Conservation (phyloP, 352 stramenopile species). For the Plasmopara viticola region DNA sequence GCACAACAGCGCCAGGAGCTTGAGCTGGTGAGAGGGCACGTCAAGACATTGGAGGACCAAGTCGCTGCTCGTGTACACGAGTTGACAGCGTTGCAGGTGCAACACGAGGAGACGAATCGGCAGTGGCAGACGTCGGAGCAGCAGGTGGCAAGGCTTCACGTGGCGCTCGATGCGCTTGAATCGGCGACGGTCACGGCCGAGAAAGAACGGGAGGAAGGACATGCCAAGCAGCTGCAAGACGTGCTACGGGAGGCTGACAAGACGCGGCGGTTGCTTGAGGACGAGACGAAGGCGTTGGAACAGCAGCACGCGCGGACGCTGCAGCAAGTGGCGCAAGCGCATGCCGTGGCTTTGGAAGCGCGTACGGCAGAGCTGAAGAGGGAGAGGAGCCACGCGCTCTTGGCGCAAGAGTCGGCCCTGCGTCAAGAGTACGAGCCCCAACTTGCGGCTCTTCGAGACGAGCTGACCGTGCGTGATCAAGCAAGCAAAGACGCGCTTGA, state of each 20-base stretch:
- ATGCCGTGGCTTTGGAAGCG: slow-evolving; percentile 12
- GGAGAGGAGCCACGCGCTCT: slow-evolving; percentile 15
- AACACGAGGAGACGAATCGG: slow-evolving; percentile 12
- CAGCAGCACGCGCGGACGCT: slow-evolving; percentile 14
- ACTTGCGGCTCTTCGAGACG: slow-evolving; percentile 13
- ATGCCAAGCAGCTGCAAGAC: slow-evolving; percentile 34
- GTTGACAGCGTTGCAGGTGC: slow-evolving; percentile 13
- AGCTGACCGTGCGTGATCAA: slow-evolving; percentile 13
- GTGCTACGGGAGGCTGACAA: slow-evolving; percentile 26
- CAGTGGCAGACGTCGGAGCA: slow-evolving; percentile 24
- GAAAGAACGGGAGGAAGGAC: slow-evolving; percentile 38
- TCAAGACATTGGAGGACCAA: slow-evolving; percentile 20
- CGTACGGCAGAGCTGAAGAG: slow-evolving; percentile 12
- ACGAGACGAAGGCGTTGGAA: slow-evolving; percentile 20
- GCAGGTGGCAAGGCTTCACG: slow-evolving; percentile 20
- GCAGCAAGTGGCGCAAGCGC: slow-evolving; percentile 16
- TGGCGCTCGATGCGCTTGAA: slow-evolving; percentile 26
- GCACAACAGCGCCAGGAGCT: slow-evolving; percentile 13
- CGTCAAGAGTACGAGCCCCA: slow-evolving; percentile 24
- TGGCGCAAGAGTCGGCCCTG: slow-evolving; percentile 15
- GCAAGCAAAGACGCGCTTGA: slow-evolving; percentile 10
- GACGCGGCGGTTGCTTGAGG: slow-evolving; percentile 7
- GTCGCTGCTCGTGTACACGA: slow-evolving; percentile 8
- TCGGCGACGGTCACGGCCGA: slow-evolving; percentile 25
- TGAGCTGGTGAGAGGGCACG: slow-evolving; percentile 9